Percentiles rank a stretch among this genome's conserved stretches.
phyloP scores from a whole-genome alignment of 2,329 filamentous ascomycete genomes.

The Coleophoma cylindrospora region DNA sequence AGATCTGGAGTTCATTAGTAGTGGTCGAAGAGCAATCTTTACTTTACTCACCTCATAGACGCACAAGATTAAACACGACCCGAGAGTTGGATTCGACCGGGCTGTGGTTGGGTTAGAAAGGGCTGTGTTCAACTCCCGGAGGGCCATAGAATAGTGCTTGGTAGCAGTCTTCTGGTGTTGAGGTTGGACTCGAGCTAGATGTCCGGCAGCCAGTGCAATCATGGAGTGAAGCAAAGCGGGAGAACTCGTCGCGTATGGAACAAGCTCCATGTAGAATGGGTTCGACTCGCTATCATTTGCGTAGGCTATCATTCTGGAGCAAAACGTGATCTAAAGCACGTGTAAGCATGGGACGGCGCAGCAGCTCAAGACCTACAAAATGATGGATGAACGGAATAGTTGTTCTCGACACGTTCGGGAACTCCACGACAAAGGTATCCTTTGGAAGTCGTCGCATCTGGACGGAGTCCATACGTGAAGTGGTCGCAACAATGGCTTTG shows the following conservation, averaged over 20 bases:
- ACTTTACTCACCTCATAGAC: constrained; percentile 21
- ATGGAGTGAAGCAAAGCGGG: constrained; percentile 24
- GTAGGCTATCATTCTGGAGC: constrained; percentile 22
- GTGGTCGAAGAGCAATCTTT: no score
- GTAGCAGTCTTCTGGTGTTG: constrained; percentile 19
- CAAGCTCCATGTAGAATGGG: constrained; percentile 22
- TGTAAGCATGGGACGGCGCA: no score
- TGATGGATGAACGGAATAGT: constrained; percentile 25
- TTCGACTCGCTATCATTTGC: constrained; percentile 24
- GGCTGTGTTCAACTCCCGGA: constrained; percentile 17
- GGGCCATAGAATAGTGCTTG: constrained; percentile 21
- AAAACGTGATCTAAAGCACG: constrained; percentile 17
- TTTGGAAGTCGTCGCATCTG: constrained; percentile 8
- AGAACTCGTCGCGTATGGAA: constrained; percentile 18
- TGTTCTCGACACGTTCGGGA: constrained; percentile 19
- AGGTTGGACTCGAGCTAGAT: constrained; percentile 19
- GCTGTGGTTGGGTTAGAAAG: constrained; percentile 19
- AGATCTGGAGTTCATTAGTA: constrained; percentile 16
- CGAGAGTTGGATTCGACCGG: constrained; percentile 20
- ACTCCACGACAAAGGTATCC: constrained; percentile 24
- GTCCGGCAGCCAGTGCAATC: constrained; percentile 23
- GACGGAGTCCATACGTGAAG: not conserved
- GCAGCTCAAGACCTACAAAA: constrained; percentile 7
- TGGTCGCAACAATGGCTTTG: constrained; percentile 1
- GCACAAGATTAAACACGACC: constrained; percentile 24